Base-by-base conservation (phyloP, 108 stramenopile genomes). In the Cyclostephanos tholiformis region DNA sequence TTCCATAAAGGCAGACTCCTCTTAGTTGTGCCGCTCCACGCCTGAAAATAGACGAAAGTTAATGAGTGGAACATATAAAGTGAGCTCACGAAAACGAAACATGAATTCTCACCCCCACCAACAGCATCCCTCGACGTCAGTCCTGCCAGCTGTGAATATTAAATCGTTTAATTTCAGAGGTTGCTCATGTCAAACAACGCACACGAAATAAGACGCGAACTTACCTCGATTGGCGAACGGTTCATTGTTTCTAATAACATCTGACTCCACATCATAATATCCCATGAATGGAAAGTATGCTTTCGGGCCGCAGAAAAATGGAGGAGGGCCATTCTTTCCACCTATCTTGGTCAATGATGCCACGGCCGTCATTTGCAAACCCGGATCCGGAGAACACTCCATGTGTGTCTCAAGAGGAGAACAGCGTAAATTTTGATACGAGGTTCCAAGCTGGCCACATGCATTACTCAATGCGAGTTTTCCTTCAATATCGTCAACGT, bases 381-480 rank as follows among this genome's bases (percentile, higher is more conserved):
- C 20, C 32, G 75, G 75, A 14, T 82, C 80, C 19, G 71, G 64
- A n/a, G 49, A 17, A 52, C 80, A 82, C 14, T 72, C 76, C 76
- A 77, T 77, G 32, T 66, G 65, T 23, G 61, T 32, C 59, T 82
- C 80, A 23, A 30, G 50, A 12, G 30, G 48, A 63, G 51, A 49
- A 57, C 80, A 82, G 13, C 71, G 60, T 55, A 59, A 43, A 67
- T 72, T 71, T 69, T 83, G 82, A 44, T 83, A 83, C 27, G 59
- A 69, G 30, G 56, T 55, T 13, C 72, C 72, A 35, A 63, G 53
- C 46, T 75, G 73, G 11, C 79, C 79, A 51, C 79, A 80, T 17
- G 79, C 52, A 69, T 80, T 80, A 57, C 67, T 75, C 67, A 80
- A 19, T 0, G 79, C 73, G 27, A 69, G 69, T 32, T 69, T 41